Evolutionary conservation across 164 flowering plant genomes (phyloP).

Genomic region (Sedum album): DNA sequence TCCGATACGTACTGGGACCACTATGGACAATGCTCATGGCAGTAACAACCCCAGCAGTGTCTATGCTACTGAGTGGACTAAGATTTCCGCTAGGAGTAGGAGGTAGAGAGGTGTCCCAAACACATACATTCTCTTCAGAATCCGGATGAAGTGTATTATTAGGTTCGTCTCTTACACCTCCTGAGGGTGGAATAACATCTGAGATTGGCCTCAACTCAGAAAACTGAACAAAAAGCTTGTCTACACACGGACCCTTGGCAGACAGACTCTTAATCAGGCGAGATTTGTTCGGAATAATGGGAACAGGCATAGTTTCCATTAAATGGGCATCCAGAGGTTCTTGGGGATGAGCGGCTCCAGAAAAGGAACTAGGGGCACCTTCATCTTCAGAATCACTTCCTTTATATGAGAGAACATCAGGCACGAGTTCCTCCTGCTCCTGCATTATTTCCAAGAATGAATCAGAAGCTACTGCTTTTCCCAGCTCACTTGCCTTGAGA

Average conservation of each 20-base stretch:
- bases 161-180: slow-evolving; percentile 57
- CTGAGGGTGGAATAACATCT: slow-evolving; percentile 37
- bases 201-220: too few species aligned
- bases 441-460: slow-evolving; percentile 22
- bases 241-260: slow-evolving; percentile 54
- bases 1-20: slow-evolving; percentile 57
- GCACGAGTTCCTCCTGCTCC: slow-evolving; percentile 34
- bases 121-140: slow-evolving; percentile 73
- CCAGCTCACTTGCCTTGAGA: slow-evolving; percentile 13
- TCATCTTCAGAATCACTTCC: slow-evolving; percentile 55
- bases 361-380: slow-evolving; percentile 44
- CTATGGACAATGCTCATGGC: slow-evolving; percentile 87
- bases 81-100: slow-evolving; percentile 92
- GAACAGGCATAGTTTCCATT: slow-evolving; percentile 57
- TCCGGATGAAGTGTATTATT: slow-evolving; percentile 36
- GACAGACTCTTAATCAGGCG: slow-evolving; percentile 67
- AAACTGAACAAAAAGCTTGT: slow-evolving; percentile 44
- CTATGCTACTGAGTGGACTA: slow-evolving; percentile 82
- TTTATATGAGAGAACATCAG: slow-evolving; percentile 30
- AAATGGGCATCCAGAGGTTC: slow-evolving; percentile 74
- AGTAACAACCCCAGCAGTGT: slow-evolving; percentile 59
- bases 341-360: slow-evolving; percentile 82
- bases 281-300: slow-evolving; percentile 48
- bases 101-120: slow-evolving; percentile 96
- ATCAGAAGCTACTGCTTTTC: slow-evolving; percentile 14